Percentiles rank a stretch among this genome's conserved stretches.
These are phyloP conservation scores for Hirsutella rhossiliensis DNA, from an alignment of 2,329 filamentous ascomycete genomes.

Conservation along the genomic window DNA sequence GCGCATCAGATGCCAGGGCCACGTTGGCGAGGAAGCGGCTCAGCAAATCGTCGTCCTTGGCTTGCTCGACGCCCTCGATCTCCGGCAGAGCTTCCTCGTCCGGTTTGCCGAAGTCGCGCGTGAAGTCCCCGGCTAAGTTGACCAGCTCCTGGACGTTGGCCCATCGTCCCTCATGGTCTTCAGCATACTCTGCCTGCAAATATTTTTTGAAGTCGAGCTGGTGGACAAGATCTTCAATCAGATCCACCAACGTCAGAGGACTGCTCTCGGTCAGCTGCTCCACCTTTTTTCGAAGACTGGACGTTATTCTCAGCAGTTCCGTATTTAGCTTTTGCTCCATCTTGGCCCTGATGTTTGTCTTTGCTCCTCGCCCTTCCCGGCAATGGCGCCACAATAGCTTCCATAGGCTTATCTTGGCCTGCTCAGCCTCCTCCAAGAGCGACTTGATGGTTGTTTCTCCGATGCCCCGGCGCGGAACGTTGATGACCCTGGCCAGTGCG, in stretches of 20 bases:
- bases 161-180: constrained; percentile 71
- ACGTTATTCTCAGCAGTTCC: constrained; percentile 33
- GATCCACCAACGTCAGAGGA: constrained; percentile 27
- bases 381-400: constrained; percentile 48
- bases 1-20: constrained; percentile 68
- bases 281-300: constrained; percentile 16
- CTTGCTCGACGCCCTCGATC: constrained; percentile 61
- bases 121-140: constrained; percentile 63
- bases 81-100: constrained; percentile 48
- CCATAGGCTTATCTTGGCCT: constrained; percentile 61
- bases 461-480: constrained; percentile 68
- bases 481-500: constrained; percentile 71
- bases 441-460: constrained; percentile 67
- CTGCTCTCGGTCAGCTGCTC: constrained; percentile 14
- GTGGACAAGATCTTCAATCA: constrained; percentile 42
- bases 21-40: constrained; percentile 83
- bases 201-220: constrained; percentile 65
- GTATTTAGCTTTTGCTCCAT: constrained; percentile 42
- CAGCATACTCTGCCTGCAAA: constrained; percentile 56
- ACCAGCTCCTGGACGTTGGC: constrained; percentile 85
- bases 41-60: constrained; percentile 50
- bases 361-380: constrained; percentile 32
- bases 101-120: constrained; percentile 25
- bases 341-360: constrained; percentile 34
- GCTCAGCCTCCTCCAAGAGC: constrained; percentile 66